Evolutionary conservation across 1,139 yeast species (phyloP).

Genomic region (Debaryomyces udenii): DNA sequence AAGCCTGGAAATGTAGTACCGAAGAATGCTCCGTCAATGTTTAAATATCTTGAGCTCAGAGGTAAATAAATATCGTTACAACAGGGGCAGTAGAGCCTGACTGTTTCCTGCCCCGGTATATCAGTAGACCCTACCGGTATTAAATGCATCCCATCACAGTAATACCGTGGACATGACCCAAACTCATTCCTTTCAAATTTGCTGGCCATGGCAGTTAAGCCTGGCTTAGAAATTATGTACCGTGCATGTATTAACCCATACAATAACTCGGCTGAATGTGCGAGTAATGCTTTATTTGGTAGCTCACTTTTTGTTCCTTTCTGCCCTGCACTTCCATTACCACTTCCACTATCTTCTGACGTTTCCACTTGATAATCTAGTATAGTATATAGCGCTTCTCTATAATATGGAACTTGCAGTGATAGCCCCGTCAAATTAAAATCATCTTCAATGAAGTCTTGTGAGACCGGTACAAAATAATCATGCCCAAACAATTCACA

Average conservation of each 20-base stretch:
- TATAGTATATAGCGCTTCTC: conserved; percentile 90
- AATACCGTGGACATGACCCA: conserved; percentile 89
- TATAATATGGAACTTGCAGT: conserved; percentile 83
- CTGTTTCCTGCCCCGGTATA: conserved; percentile 89
- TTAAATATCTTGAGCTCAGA: conserved; percentile 77
- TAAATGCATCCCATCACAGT: conserved; percentile 89
- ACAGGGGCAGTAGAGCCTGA: conserved; percentile 89
- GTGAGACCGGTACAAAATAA: conserved; percentile 88
- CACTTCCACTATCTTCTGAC: conserved; percentile 44
- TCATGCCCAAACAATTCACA: conserved; percentile 90
- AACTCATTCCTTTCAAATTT: conserved; percentile 88
- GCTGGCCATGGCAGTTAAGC: conserved; percentile 93
- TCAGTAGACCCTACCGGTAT: conserved; percentile 93
- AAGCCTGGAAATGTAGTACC: conserved; percentile 96
- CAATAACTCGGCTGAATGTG: conserved; percentile 87
- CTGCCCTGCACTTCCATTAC: conserved; percentile 16
- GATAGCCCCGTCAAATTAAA: conserved; percentile 91
- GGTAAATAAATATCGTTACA: conserved; percentile 92
- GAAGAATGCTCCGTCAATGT: conserved; percentile 94
- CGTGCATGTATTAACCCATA: conserved; percentile 96
- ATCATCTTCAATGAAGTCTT: conserved; percentile 94
- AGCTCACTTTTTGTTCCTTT: conserved; percentile 39
- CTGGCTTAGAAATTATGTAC: conserved; percentile 84
- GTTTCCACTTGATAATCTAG: conserved; percentile 81
- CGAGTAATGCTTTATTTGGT: conserved; percentile 74